Percentiles rank a stretch among this genome's conserved stretches.
phyloP scores from a whole-genome alignment of 805 yeast genomes.

The Yarrowia sp. region DNA sequence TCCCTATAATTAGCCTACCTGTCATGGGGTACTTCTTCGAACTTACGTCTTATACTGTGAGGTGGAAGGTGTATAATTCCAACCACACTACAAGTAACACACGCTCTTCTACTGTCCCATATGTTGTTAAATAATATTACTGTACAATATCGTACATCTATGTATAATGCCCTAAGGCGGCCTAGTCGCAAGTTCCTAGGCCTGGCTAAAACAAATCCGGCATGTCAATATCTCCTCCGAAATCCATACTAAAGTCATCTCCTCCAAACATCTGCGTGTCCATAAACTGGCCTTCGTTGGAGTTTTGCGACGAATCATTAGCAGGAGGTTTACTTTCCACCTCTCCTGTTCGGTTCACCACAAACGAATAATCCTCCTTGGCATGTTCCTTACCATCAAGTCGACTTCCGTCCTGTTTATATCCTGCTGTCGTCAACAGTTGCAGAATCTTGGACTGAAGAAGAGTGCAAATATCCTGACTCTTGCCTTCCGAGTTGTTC shows the following conservation, averaged over 20 bases:
- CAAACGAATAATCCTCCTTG: slow-evolving; percentile 6
- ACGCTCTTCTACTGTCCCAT: too few relatives aligned
- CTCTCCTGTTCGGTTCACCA: slow-evolving; percentile 12
- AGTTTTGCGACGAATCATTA: background rate
- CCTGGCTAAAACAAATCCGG: slow-evolving; percentile 10
- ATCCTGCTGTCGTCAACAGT: slow-evolving; percentile 14
- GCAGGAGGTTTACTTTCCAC: background rate
- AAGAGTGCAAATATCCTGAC: background rate
- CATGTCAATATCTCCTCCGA: slow-evolving; percentile 24
- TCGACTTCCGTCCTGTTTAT: slow-evolving; percentile 3
- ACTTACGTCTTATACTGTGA: too few relatives aligned
- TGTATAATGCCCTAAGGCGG: too few relatives aligned
- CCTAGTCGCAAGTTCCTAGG: too few relatives aligned
- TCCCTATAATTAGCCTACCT: too few relatives aligned
- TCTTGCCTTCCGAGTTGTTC: background rate
- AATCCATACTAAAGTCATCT: slow-evolving; percentile 22
- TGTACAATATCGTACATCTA: background rate
- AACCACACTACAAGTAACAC: too few relatives aligned
- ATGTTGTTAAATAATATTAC: background rate
- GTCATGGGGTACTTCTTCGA: too few relatives aligned
- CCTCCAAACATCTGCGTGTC: slow-evolving; percentile 16
- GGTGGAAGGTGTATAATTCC: too few relatives aligned
- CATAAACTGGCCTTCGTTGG: slow-evolving; percentile 12
- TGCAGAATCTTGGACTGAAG: slow-evolving; percentile 9
- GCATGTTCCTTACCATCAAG: slow-evolving; percentile 7